phyloP scores from a whole-genome alignment of 2,329 filamentous ascomycete species.

The Xylariaceae sp. region DNA sequence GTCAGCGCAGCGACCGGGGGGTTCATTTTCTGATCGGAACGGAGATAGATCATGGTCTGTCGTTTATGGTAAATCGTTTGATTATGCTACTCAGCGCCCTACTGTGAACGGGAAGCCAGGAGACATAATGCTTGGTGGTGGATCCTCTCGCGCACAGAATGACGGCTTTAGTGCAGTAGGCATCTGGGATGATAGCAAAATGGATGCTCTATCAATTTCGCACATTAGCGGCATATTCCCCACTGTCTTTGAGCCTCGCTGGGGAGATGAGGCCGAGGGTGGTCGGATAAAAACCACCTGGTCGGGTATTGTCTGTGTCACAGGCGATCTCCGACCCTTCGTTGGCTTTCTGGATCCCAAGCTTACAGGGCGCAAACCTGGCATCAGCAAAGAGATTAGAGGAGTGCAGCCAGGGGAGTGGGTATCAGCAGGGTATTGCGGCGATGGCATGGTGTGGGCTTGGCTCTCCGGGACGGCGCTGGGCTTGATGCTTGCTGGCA shows the following conservation, averaged over 20 bases:
- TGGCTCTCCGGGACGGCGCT: slow-evolving; percentile 58
- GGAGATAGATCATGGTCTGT: slow-evolving; percentile 57
- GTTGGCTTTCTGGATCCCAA: slow-evolving; percentile 51
- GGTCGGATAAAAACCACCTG: slow-evolving; percentile 49
- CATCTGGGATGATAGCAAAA: slow-evolving; percentile 50
- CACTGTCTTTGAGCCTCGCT: slow-evolving; percentile 47
- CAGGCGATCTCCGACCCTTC: slow-evolving; percentile 56
- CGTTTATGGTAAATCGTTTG: slow-evolving; percentile 53
- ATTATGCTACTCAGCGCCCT: slow-evolving; percentile 59
- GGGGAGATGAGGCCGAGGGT: slow-evolving; percentile 39
- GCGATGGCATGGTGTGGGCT: slow-evolving; percentile 60
- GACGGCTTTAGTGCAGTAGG: slow-evolving; percentile 55
- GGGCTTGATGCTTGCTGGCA: slow-evolving; percentile 52
- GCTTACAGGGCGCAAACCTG: slow-evolving; percentile 38
- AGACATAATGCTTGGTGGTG: slow-evolving; percentile 62
- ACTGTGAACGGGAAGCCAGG: slow-evolving; percentile 40
- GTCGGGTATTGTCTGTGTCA: slow-evolving; percentile 56
- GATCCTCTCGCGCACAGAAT: slow-evolving; percentile 49
- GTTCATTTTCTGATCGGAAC: slow-evolving; percentile 39
- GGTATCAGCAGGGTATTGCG: slow-evolving; percentile 58
- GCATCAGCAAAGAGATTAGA: slow-evolving; percentile 1
- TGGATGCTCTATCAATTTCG: slow-evolving; percentile 47
- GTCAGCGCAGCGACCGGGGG: slow-evolving; percentile 54
- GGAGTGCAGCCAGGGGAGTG: slow-evolving; percentile 48
- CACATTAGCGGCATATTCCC: slow-evolving; percentile 51